phyloP scores from a whole-genome alignment of 129 eudicot genomes.

The Lactuca saligna region DNA sequence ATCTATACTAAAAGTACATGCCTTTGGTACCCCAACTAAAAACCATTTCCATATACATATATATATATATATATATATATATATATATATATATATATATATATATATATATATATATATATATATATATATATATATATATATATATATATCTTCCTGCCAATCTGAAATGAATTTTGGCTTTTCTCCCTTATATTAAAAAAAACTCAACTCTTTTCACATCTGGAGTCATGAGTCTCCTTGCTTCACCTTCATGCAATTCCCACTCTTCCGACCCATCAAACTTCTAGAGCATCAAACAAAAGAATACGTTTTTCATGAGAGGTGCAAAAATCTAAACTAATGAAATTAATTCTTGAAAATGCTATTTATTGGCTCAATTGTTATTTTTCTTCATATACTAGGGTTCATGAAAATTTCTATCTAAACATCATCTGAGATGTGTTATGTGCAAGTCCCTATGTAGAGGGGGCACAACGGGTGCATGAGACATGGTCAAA shows the following conservation, averaged over 20 bases:
- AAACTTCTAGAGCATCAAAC: background rate
- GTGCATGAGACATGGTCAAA: too few relatives aligned
- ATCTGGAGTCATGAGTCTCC: background rate
- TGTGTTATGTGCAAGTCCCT: too few relatives aligned
- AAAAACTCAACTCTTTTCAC: constrained; percentile 9
- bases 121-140: too few relatives aligned
- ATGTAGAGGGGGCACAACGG: too few relatives aligned
- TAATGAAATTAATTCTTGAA: background rate
- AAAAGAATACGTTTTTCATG: background rate
- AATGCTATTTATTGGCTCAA: too few relatives aligned
- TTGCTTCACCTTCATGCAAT: background rate
- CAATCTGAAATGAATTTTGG: background rate
- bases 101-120: too few relatives aligned
- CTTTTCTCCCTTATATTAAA: constrained; percentile 8
- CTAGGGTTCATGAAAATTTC: too few relatives aligned
- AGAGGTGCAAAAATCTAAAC: background rate
- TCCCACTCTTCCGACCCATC: background rate
- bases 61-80: too few relatives aligned
- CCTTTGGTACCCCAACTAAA: constrained; percentile 7
- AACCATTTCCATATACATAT: constrained; percentile 3
- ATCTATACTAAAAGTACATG: background rate
- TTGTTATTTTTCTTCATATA: background rate
- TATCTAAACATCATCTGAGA: too few relatives aligned
- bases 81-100: too few relatives aligned
- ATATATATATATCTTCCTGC: background rate